These are phyloP conservation scores for Suillus sp. DNA, from an alignment of 768 basidiomycete genomes.

Conservation along the genomic window DNA sequence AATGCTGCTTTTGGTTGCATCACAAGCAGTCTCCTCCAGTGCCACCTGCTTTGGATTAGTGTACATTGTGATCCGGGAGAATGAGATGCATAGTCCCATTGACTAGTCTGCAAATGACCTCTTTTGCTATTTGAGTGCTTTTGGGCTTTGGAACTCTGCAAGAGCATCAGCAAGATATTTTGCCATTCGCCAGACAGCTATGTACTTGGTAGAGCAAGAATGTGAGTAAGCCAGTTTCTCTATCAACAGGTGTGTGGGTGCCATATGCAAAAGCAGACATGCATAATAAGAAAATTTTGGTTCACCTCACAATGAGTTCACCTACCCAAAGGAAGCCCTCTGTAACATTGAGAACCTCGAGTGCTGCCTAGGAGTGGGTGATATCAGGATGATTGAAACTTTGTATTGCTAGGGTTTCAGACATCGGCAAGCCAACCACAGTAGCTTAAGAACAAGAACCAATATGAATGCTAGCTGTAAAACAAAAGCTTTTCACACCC, in stretches of 20 bases:
- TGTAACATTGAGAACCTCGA: slow-evolving; percentile 87
- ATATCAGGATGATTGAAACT: slow-evolving; percentile 83
- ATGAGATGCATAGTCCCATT: slow-evolving; percentile 71
- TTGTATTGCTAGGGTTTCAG: slow-evolving; percentile 86
- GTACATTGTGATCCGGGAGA: background rate
- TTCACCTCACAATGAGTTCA: slow-evolving; percentile 6
- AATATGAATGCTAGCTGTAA: slow-evolving; percentile 10
- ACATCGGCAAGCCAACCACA: slow-evolving; percentile 87
- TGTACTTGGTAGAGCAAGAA: slow-evolving; percentile 81
- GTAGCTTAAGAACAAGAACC: slow-evolving; percentile 54
- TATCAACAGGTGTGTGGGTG: slow-evolving; percentile 71
- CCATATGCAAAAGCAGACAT: slow-evolving; percentile 91
- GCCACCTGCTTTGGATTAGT: slow-evolving; percentile 54
- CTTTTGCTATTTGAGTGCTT: slow-evolving; percentile 82
- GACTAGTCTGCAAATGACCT: slow-evolving; percentile 76
- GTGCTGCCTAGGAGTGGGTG: slow-evolving; percentile 77
- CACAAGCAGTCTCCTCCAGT: slow-evolving; percentile 77
- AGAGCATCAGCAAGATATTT: slow-evolving; percentile 13
- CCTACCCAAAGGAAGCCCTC: slow-evolving; percentile 94
- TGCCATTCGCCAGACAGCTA: slow-evolving; percentile 10
- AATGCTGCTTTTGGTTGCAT: slow-evolving; percentile 90
- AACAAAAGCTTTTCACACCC: slow-evolving; percentile 46
- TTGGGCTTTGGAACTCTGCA: slow-evolving; percentile 78
- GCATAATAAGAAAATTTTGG: slow-evolving; percentile 14
- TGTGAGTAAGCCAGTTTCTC: slow-evolving; percentile 74